These are phyloP conservation scores for Gyromitra esculenta DNA, from an alignment of 2,329 filamentous ascomycete species.

Conservation along the genomic window DNA sequence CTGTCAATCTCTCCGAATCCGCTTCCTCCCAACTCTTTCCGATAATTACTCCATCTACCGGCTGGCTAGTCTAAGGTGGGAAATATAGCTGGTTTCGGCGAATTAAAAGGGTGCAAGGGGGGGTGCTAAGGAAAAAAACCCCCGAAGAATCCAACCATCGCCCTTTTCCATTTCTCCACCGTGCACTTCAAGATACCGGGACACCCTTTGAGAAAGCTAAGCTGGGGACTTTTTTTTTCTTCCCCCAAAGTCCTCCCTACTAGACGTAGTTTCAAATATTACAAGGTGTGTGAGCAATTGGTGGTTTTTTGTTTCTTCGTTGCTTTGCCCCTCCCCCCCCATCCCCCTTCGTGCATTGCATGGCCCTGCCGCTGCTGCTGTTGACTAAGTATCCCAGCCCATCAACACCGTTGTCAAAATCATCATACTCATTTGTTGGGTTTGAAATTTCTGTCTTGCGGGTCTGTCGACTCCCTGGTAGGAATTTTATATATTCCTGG, in stretches of 20 bases:
- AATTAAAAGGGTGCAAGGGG: conserved; percentile 25
- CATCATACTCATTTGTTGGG: conserved; percentile 1
- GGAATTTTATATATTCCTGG: conserved; percentile 31
- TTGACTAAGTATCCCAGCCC: conserved; percentile 21
- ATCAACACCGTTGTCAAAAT: conserved; percentile 11
- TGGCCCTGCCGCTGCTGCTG: conserved; percentile 9
- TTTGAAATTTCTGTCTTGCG: conserved; percentile 1
- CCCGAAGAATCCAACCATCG: conserved; percentile 17
- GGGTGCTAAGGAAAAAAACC: neutral
- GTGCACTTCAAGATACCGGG: conserved; percentile 1
- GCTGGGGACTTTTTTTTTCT: conserved; percentile 8
- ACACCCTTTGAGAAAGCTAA: conserved; percentile 20
- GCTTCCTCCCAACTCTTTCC: neutral
- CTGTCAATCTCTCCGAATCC: conserved; percentile 5
- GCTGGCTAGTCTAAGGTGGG: conserved; percentile 23
- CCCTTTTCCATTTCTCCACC: neutral
- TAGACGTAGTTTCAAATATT: conserved; percentile 26
- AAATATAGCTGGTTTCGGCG: neutral
- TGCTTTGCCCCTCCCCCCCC: conserved; percentile 2
- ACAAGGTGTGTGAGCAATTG: conserved; percentile 5
- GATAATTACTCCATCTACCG: conserved; percentile 2
- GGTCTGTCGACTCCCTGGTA: neutral
- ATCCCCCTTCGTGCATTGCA: conserved; percentile 22
- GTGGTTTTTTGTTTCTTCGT: conserved; percentile 16
- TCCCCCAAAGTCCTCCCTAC: conserved; percentile 4